phyloP scores from a whole-genome alignment of 768 basidiomycete species.

The Tulasnella sp. region DNA sequence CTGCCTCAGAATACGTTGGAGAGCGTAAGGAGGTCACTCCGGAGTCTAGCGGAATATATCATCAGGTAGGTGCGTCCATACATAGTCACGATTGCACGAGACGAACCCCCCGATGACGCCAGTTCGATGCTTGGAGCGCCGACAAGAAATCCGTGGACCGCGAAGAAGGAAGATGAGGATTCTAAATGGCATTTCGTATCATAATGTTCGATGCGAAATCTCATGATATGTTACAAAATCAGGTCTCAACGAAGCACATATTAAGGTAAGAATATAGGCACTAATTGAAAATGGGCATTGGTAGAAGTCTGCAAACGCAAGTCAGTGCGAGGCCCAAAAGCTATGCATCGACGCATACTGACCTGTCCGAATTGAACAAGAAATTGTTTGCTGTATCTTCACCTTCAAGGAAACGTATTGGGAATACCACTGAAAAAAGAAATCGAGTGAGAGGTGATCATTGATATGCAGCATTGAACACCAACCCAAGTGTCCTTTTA shows the following conservation, averaged over 20 bases:
- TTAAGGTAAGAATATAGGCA: neutral
- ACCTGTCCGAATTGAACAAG: slow-evolving; percentile 83
- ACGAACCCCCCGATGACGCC: no score
- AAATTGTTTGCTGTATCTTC: slow-evolving; percentile 91
- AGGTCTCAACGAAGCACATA: neutral
- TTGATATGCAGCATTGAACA: slow-evolving; percentile 12
- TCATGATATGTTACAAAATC: neutral
- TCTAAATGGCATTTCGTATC: no score
- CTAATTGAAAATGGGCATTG: slow-evolving; percentile 65
- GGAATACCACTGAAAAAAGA: slow-evolving; percentile 59
- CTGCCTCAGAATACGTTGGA: no score
- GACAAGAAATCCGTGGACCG: no score
- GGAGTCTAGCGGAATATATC: no score
- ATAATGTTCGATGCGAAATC: no score
- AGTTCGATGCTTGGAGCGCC: no score
- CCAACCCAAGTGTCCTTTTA: slow-evolving; percentile 83
- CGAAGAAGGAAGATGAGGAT: no score
- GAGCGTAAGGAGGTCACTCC: no score
- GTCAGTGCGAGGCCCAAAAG: neutral
- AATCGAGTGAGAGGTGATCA: no score
- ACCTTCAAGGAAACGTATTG: slow-evolving; percentile 83
- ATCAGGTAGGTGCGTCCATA: no score
- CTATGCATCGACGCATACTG: slow-evolving; percentile 22
- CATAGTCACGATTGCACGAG: no score
- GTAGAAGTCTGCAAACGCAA: slow-evolving; percentile 47